These are phyloP conservation scores for Delitschia confertaspora DNA, from an alignment of 495 filamentous ascomycete genomes.

Conservation along the genomic window DNA sequence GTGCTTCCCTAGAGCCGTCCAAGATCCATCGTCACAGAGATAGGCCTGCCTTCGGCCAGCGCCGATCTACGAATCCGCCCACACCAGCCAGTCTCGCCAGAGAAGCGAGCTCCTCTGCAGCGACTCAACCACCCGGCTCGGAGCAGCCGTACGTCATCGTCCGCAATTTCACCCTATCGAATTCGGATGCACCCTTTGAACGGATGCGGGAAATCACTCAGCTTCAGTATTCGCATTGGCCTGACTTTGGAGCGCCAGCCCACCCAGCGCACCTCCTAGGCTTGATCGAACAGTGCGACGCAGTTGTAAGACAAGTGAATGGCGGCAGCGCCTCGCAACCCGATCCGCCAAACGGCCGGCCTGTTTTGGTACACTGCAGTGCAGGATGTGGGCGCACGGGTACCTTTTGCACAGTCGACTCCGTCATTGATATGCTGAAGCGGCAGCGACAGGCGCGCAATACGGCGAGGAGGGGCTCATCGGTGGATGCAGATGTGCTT, in stretches of 20 bases:
- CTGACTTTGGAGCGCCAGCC: slow-evolving; percentile 90
- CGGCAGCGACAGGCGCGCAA: slow-evolving; percentile 47
- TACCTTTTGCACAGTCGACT: slow-evolving; percentile 93
- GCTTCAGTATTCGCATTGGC: slow-evolving; percentile 89
- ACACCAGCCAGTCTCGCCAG: slow-evolving; percentile 13
- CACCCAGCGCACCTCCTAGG: slow-evolving; percentile 77
- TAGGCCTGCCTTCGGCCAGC: slow-evolving; percentile 25
- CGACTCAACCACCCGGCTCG: too few relatives aligned
- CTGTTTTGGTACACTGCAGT: slow-evolving; percentile 88
- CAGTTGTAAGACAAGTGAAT: slow-evolving; percentile 37
- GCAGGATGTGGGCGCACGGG: slow-evolving; percentile 93
- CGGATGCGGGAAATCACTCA: slow-evolving; percentile 91
- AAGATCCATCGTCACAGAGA: slow-evolving; percentile 32
- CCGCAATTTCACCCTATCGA: slow-evolving; percentile 76
- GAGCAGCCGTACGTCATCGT: slow-evolving; percentile 72
- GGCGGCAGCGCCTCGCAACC: slow-evolving; percentile 35
- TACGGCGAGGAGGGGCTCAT: slow-evolving; percentile 17
- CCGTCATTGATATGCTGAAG: slow-evolving; percentile 87
- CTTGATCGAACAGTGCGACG: slow-evolving; percentile 76
- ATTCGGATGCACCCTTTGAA: slow-evolving; percentile 67
- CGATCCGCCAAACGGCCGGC: slow-evolving; percentile 49
- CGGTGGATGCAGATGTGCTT: slow-evolving; percentile 40
- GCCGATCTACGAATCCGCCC: slow-evolving; percentile 23
- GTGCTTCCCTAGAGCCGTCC: slow-evolving; percentile 59
- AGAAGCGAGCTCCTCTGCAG: slow-evolving; percentile 19